Evolutionary conservation across 768 basidiomycete genomes (phyloP), one percentile per base, ranked within the genome.

Genomic region (Agaricus blazei): DNA sequence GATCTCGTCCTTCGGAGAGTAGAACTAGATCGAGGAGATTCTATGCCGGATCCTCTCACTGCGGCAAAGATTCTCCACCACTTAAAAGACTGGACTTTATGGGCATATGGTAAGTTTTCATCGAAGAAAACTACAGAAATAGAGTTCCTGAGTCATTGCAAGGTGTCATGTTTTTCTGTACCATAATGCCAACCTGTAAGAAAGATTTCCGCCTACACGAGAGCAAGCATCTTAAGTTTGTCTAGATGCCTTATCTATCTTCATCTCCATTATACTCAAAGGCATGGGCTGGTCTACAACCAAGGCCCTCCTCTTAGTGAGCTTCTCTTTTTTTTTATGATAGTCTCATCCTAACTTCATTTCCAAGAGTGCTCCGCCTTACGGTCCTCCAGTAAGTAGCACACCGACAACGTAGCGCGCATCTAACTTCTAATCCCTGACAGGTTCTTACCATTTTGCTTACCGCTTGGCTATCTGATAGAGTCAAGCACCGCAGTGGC

Each of bases 1-100:
- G 59, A 64, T 19, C 61, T 69, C 26, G 60, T 67, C 29, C 51
- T 71, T 24, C 51, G 55, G 43, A 67, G 71, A 9, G 60, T 71
- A 15, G 63, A 72, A 50, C 59, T 62, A 19, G 71, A 71, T 53
- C 64, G 70, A 40, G 67, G 67, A 9, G 70, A 71, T 56, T 60
- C 68, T 51, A 26, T 70, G 14, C 64, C 68, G 1, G 68, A 71
- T 50, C 47, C 66, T 37, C 61, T 70, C 48, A 67, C 66, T 0
- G 34, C 43, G 37, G 27, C 44, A 24, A 70, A 71, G 52, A 55
- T 71, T 27, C 9, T 65, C 28, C 51, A 59, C 37, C 68, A 70
- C 50, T 54, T 71, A 40, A 49, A 60, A n/a, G 70, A 72, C 53
- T 68, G 67, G 67, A 69, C 65, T n/a, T 54, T 69, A 27, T 71